Base-by-base conservation (phyloP, 306 rosid species). In the Amphicarpaea edgeworthii region DNA sequence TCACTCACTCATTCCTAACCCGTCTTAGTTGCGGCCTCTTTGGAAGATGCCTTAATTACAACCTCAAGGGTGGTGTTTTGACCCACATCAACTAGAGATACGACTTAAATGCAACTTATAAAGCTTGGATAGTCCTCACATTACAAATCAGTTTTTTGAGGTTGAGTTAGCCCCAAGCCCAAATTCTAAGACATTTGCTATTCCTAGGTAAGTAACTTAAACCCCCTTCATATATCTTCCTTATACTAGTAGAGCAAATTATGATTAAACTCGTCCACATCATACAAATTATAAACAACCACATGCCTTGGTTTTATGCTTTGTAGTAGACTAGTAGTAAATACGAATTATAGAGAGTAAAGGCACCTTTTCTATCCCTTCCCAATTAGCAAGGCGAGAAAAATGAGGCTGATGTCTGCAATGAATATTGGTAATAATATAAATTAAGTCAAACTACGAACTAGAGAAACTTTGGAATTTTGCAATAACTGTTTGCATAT, bases 301-400 rank as follows among this genome's bases (percentile, higher is more conserved):
- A 21, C 17, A 64, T 17, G 69, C 14, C 64, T 61, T 62, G 42
- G 43, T 19, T 68, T 68, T 19, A 45, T 2, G 62, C 45, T 37
- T 26, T 55, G 63, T 41, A 53, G 73, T 32, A 23, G 46, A 46
- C 57, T 41, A 53, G 73, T 32, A 23, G 46, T 62, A 76, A 37
- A 79, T 46, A 32, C 21, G 32, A 49, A 68, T 47, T 38, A 37
- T 63, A 72, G 79, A 74, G 64, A 65, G 49, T 12, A 72, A 60
- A 51, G 62, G 65, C 19, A 95, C 97, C 88, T 88, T 89, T 79
- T 88, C 80, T 63, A 95, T 95, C 76, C 92, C 96, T 82, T 95
- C 99, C 99, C 98, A 95, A 82, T 95, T 88, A 59, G 97, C 96
- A 19, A 95, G 97, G 67, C 93, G 96, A 75, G 96, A 60, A 82